phyloP scores from a whole-genome alignment of 2,329 filamentous ascomycete genomes.

The Neodidymelliopsis sp. region DNA sequence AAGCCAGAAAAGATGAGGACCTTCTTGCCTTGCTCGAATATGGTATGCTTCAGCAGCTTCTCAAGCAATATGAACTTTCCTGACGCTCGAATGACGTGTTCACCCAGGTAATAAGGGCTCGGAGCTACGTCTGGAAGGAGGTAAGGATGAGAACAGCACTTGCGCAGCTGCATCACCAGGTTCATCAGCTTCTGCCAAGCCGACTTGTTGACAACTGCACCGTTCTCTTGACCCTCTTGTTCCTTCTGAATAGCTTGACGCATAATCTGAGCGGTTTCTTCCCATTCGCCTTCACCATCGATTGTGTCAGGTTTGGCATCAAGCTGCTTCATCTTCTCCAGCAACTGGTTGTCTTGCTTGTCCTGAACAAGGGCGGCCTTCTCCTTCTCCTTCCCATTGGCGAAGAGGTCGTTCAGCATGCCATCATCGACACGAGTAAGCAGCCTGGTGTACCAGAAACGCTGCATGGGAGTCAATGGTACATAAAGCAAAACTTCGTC shows the following conservation, averaged over 20 bases:
- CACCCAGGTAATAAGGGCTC: slow-evolving; percentile 55
- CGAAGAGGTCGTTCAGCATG: slow-evolving; percentile 62
- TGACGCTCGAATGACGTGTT: slow-evolving; percentile 59
- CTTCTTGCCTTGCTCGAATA: slow-evolving; percentile 61
- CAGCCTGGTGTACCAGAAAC: slow-evolving; percentile 65
- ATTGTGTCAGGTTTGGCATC: slow-evolving; percentile 19
- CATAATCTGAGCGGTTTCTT: slow-evolving; percentile 92
- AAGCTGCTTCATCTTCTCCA: slow-evolving; percentile 44
- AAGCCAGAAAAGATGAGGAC: slow-evolving; percentile 66
- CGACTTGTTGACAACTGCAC: slow-evolving; percentile 32
- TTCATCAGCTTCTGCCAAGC: slow-evolving; percentile 62
- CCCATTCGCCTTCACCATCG: slow-evolving; percentile 49
- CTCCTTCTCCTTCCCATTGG: slow-evolving; percentile 56
- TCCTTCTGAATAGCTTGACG: slow-evolving; percentile 74
- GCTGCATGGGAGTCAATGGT: slow-evolving; percentile 65
- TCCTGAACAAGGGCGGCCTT: slow-evolving; percentile 49
- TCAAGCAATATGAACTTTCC: slow-evolving; percentile 65
- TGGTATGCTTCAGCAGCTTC: slow-evolving; percentile 59
- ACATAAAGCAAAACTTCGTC: slow-evolving; percentile 65
- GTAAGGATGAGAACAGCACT: slow-evolving; percentile 64
- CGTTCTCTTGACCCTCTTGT: slow-evolving; percentile 45
- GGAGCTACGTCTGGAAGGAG: slow-evolving; percentile 57
- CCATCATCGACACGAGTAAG: slow-evolving; percentile 62
- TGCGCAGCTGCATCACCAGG: slow-evolving; percentile 63
- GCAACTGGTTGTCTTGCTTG: slow-evolving; percentile 45